Evolutionary conservation across 805 yeast genomes (phyloP), one percentile per base, ranked within the genome.

Genomic region (Debaryomyces castellii): DNA sequence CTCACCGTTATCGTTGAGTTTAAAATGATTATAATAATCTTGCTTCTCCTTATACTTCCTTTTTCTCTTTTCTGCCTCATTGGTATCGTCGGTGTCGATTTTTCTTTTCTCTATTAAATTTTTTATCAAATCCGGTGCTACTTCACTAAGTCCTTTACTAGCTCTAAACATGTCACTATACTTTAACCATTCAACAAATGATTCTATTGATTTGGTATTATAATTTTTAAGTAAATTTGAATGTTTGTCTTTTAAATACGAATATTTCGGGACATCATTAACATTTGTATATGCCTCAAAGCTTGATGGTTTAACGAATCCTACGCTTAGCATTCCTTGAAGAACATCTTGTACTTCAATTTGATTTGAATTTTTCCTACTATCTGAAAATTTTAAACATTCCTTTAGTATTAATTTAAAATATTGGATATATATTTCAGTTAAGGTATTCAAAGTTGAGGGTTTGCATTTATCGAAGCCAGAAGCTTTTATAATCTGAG

Each of bases 401-500:
- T 81, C 80, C 10, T 65, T 52, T 1, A 82, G 63, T 17, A 92
- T 58, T 14, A 82, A 65, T 40, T 70, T 69, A 37, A 92, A 63
- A 59, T 83, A 85, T 46, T 85, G 76, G 14, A 87, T 67, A 59
- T 85, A 82, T 1, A 92, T 58, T 57, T 90, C 97, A 0, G 96
- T 83, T n/a, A 90, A 53, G 2, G 83, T 76, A 57, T 89, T 91
- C 8, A 92, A 71, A 1, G 86, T 78, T 6, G 80, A 72, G 6
- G 92, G 87, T 42, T 82, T 74, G 51, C 91, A 82, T 54, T 82
- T 77, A 50, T 89, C 96, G 57, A 90, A 89, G 0, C 99, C 99
- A 24, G 83, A 79, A 0, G 94, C 82, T 50, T 89, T 82, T 43
- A 92, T 74, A 4, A 85, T 69, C 65, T 85, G 83, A 1, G 78